phyloP scores from a whole-genome alignment of 176 grass and related monocot genomes.

The Chloris gayana region DNA sequence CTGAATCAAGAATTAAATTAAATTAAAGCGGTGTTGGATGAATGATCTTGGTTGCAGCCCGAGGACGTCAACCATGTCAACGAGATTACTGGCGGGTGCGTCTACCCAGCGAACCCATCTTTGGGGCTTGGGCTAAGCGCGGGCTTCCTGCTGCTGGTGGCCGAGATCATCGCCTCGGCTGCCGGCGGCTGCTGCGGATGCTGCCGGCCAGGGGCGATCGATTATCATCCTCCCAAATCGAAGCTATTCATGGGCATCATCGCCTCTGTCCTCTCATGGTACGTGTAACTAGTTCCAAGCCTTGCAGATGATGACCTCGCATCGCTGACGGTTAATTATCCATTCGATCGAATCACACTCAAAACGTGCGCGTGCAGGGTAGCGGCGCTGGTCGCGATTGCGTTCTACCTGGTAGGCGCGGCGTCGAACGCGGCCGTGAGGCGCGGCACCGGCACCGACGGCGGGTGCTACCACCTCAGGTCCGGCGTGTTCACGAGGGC shows the following conservation, averaged over 20 bases:
- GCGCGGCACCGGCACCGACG: not conserved
- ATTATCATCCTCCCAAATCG: not conserved
- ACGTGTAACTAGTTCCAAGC: not conserved
- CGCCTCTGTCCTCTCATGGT: conserved; percentile 14
- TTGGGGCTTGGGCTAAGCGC: not conserved
- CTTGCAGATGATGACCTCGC: too few relatives aligned
- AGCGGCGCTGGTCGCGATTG: not conserved
- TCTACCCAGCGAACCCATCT: not conserved
- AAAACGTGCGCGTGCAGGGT: not conserved
- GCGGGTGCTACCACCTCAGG: not conserved
- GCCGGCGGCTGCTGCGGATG: conserved; percentile 10
- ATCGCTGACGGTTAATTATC: too few relatives aligned
- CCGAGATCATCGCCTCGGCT: not conserved
- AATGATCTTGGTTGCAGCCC: not conserved
- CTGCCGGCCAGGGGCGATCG: not conserved
- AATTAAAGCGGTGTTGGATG: not conserved
- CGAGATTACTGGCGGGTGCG: not conserved
- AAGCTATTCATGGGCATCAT: conserved; percentile 12
- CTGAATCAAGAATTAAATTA: not conserved
- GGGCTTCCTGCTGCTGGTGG: not conserved
- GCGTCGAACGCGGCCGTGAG: conserved; percentile 14
- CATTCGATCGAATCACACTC: too few relatives aligned
- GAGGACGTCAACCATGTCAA: not conserved
- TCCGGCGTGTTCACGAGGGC: not conserved
- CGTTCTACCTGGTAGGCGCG: not conserved